These are phyloP conservation scores for Chenopodium berlandieri DNA, from an alignment of 148 eudicot genomes.

Conservation along the genomic window DNA sequence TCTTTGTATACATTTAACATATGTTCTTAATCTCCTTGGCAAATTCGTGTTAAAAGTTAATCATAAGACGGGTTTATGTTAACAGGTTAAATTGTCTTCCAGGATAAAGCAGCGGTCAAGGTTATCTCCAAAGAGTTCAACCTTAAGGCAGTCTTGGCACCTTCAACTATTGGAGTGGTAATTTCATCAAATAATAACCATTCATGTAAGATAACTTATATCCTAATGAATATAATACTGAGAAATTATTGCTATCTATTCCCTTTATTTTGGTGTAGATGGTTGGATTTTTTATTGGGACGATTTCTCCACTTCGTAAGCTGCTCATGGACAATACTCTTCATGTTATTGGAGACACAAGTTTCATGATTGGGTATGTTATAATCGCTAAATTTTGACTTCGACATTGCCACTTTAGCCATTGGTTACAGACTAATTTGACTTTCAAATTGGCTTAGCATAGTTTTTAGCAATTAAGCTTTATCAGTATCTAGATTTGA, in stretches of 20 bases:
- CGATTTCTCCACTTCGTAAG: slow-evolving; percentile 21
- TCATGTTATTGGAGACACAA: slow-evolving; percentile 26
- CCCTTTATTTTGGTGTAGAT: slow-evolving; percentile 14
- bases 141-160: slow-evolving; percentile 39
- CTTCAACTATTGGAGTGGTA: slow-evolving; percentile 44
- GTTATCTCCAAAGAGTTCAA: slow-evolving; percentile 22
- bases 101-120: slow-evolving; percentile 25
- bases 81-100: slow-evolving; percentile 26
- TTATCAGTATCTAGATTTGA: neutral
- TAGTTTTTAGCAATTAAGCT: neutral
- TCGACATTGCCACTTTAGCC: no score
- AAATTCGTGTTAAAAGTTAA: no score
- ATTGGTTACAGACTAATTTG: no score
- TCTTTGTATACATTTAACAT: no score
- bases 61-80: neutral
- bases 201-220: no score
- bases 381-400: no score
- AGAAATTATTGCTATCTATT: no score
- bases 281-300: slow-evolving; percentile 27
- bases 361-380: slow-evolving; percentile 32
- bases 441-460: neutral
- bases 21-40: no score
- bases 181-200: no score
- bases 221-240: neutral
- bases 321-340: slow-evolving; percentile 32